Evolutionary conservation across 306 rosid genomes (phyloP), one percentile per base, ranked within the genome.

Genomic region (Quercus cerris): DNA sequence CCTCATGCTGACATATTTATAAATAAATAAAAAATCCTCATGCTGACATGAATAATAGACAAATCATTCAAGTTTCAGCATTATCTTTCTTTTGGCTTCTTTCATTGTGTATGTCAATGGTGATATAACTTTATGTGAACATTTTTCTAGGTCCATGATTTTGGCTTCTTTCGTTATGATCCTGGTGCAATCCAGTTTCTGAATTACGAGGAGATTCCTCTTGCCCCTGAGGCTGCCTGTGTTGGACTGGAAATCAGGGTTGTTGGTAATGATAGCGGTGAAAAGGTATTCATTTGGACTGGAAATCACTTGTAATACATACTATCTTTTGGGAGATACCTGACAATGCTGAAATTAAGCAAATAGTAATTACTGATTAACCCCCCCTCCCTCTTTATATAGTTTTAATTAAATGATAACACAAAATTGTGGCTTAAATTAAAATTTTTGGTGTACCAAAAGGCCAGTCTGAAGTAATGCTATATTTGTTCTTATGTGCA

Each of bases 231-330:
- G 81, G 93, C 83, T 84, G 97, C 99, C 70, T 88, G 85, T 75
- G 97, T 94, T 85, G 99, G 99, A 77, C 89, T 94, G 67, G 97
- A 94, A 85, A 94, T 94, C 77, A 90, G 99, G 82, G 99, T 94
- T 81, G 97, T 94, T 75, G 97, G 99, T 68, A 94, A 94, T 84
- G 99, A 94, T 80, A 94, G 99, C 80, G 99, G 97, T 28, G 99
- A 94, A 85, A 94, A 94, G 99, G 99, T 94, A 93, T 76, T 66
- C 33, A 61, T 79, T 79, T 75, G 41, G 15, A 35, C 71, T 78
- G 4, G 52, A 66, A 31, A 31, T 31, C 46, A 68, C 72, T 68
- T 14, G 2, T 68, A 35, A 46, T 6, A n/a, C 52, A 9, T 38
- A 2, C n/a, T 17, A 31, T n/a, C 44, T 31, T 66, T 66, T 68